A percentile compares a stretch with the other conserved stretches of the same genome.
phyloP scores from a whole-genome alignment of 768 basidiomycete species.

The Pulveroboletus sp. region DNA sequence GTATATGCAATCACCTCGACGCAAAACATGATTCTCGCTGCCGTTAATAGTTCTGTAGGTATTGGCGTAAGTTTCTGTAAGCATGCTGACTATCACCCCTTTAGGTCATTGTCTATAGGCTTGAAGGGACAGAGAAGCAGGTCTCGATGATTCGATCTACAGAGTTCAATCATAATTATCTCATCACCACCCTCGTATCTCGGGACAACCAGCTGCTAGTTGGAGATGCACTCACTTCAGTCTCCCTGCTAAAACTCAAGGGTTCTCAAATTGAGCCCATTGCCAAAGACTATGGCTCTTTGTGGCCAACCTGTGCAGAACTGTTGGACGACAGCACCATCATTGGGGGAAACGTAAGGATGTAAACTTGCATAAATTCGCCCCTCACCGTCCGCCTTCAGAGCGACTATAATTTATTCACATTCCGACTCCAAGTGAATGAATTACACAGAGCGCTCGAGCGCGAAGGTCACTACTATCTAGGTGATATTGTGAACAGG shows the following conservation, averaged over 20 bases:
- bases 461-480: conserved; percentile 62
- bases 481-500: conserved; percentile 75
- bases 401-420: conserved; percentile 64
- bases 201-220: conserved; percentile 53
- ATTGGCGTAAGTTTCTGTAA: not conserved
- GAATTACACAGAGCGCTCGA: conserved; percentile 47
- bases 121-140: conserved; percentile 34
- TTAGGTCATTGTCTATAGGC: conserved; percentile 46
- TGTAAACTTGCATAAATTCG: conserved; percentile 2
- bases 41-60: conserved; percentile 74
- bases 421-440: conserved; percentile 48
- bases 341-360: conserved; percentile 71
- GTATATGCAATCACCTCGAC: conserved; percentile 59
- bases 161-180: conserved; percentile 80
- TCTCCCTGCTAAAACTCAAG: conserved; percentile 59
- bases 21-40: conserved; percentile 53
- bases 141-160: conserved; percentile 36
- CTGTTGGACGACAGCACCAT: conserved; percentile 49
- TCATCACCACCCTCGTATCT: conserved; percentile 62
- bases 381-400: conserved; percentile 28
- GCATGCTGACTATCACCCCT: not conserved
- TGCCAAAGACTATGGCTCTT: conserved; percentile 69
- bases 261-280: conserved; percentile 45
- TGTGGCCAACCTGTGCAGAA: conserved; percentile 70
- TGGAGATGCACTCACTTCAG: conserved; percentile 79